Evolutionary conservation across 139 green algal species (phyloP).

Genomic region (Chlamydomonas eustigma): DNA sequence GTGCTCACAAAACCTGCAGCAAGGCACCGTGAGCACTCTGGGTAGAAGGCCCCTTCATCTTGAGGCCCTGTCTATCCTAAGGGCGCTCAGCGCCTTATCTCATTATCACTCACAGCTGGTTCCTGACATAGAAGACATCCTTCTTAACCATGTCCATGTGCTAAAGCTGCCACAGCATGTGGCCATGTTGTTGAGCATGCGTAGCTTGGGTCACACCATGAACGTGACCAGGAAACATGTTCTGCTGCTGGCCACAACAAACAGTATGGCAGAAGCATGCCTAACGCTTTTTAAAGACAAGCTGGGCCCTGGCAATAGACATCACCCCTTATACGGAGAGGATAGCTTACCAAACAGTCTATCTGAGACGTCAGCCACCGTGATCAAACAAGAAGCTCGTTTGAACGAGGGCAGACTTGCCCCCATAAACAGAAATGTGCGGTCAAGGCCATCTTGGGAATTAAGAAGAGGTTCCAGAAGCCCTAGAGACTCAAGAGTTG

Average conservation of each 20-base stretch:
- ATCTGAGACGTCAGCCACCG: background rate
- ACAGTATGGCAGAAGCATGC: background rate
- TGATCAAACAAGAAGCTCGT: background rate
- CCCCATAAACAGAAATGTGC: no score
- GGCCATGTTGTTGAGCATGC: background rate
- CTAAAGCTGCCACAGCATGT: background rate
- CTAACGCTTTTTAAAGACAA: no score
- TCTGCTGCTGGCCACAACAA: background rate
- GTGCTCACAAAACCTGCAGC: no score
- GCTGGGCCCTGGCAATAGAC: background rate
- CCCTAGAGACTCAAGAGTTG: background rate
- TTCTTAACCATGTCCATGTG: background rate
- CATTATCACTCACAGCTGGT: background rate
- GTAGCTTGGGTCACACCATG: background rate
- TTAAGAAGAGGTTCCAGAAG: background rate
- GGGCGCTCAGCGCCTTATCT: background rate
- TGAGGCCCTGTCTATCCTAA: background rate
- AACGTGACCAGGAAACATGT: background rate
- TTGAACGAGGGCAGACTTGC: background rate
- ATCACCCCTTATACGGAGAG: background rate
- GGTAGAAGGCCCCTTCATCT: no score
- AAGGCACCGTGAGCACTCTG: no score
- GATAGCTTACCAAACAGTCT: background rate
- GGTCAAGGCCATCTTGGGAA: no score
- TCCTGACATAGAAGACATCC: background rate